phyloP scores from a whole-genome alignment of 2,329 filamentous ascomycete genomes.

The Neofusicoccum umdonicola region DNA sequence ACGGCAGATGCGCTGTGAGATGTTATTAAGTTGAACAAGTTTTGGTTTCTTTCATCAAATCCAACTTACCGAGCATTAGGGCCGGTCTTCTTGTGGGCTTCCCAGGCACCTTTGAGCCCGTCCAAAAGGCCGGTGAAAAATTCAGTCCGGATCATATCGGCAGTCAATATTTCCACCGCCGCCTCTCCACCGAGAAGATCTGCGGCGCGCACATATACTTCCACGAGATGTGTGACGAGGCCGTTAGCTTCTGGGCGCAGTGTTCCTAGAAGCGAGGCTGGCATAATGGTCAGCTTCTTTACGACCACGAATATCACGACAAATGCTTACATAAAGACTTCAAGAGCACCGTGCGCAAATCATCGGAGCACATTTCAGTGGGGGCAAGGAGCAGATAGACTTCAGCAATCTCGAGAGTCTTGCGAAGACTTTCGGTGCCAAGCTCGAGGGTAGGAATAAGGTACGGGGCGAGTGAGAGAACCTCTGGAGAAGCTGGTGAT shows the following conservation, averaged over 20 bases:
- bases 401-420: slow-evolving; percentile 50
- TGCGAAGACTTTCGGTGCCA: slow-evolving; percentile 48
- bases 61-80: slow-evolving; percentile 48
- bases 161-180: slow-evolving; percentile 49
- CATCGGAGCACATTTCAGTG: slow-evolving; percentile 43
- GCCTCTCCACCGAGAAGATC: slow-evolving; percentile 51
- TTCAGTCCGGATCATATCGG: slow-evolving; percentile 58
- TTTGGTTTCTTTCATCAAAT: too few species aligned
- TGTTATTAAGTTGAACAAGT: background rate
- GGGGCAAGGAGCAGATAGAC: slow-evolving; percentile 50
- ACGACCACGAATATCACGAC: background rate
- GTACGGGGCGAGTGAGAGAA: slow-evolving; percentile 43
- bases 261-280: slow-evolving; percentile 45
- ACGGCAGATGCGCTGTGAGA: slow-evolving; percentile 60
- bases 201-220: slow-evolving; percentile 50
- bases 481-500: slow-evolving; percentile 40
- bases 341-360: slow-evolving; percentile 41
- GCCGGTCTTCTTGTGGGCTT: slow-evolving; percentile 77
- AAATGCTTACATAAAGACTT: slow-evolving; percentile 21
- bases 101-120: slow-evolving; percentile 49
- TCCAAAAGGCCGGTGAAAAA: slow-evolving; percentile 55
- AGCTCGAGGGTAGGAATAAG: slow-evolving; percentile 49
- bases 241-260: slow-evolving; percentile 50
- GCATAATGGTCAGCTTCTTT: slow-evolving; percentile 1
- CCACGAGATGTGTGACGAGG: slow-evolving; percentile 46